These are phyloP conservation scores for Coix lacrymajobi DNA, from an alignment of 176 grass and related monocot genomes.

Conservation along the genomic window DNA sequence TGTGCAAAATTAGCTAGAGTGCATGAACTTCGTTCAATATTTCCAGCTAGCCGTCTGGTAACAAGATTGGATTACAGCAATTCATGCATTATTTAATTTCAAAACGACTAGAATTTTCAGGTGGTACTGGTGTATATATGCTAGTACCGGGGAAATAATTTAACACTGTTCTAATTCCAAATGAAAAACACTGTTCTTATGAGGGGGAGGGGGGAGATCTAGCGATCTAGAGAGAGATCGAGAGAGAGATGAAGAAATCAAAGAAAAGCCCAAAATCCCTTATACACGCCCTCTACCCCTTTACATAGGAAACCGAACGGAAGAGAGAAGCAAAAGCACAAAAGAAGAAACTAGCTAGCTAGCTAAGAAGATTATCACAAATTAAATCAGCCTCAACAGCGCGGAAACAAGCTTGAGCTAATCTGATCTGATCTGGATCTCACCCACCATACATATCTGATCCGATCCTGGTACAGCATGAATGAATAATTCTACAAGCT, in stretches of 20 bases:
- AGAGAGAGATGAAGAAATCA: background rate
- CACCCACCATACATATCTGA: background rate
- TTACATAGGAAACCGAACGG: no score
- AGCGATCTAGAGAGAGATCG: background rate
- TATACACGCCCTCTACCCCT: background rate
- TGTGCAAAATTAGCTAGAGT: background rate
- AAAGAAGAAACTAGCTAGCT: background rate
- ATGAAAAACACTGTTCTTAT: background rate
- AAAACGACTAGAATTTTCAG: background rate
- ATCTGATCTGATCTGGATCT: conserved; percentile 9
- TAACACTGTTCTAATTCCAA: background rate
- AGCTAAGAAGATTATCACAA: background rate
- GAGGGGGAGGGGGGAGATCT: background rate
- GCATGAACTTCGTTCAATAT: background rate
- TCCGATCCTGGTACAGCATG: background rate
- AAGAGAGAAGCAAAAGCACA: background rate
- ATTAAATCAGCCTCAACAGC: background rate
- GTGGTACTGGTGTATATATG: no score
- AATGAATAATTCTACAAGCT: background rate
- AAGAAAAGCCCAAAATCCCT: background rate
- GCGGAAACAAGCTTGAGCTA: background rate
- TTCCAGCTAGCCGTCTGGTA: background rate
- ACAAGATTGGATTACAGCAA: background rate
- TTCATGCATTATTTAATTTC: background rate
- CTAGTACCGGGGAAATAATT: no score